Conservation (phyloP, 2,329 filamentous ascomycete genomes). For the Venturia nashicola region DNA sequence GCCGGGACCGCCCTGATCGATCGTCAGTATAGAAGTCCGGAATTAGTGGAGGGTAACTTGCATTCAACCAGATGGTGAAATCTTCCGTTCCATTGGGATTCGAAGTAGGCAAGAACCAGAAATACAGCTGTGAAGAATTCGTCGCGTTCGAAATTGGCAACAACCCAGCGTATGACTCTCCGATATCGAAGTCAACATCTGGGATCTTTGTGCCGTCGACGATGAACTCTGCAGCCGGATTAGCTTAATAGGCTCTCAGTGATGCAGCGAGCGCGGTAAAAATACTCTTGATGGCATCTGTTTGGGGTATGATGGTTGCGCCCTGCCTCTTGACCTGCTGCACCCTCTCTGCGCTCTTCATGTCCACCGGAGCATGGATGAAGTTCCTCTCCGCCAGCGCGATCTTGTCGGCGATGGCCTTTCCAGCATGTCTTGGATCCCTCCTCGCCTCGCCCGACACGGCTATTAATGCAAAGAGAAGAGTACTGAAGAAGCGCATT, state of each 20-base stretch:
- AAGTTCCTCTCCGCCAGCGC: background rate
- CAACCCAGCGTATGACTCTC: slow-evolving; percentile 32
- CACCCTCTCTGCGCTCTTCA: background rate
- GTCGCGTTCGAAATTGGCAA: slow-evolving; percentile 39
- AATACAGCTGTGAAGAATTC: slow-evolving; percentile 38
- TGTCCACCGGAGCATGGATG: background rate
- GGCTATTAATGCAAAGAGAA: background rate
- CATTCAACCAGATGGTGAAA: slow-evolving; percentile 36
- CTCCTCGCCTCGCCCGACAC: background rate
- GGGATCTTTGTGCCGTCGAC: slow-evolving; percentile 33
- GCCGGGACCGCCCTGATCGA: slow-evolving; percentile 25
- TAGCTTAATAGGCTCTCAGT: background rate
- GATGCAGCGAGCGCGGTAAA: background rate
- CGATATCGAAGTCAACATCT: slow-evolving; percentile 32
- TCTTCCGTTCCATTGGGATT: slow-evolving; percentile 36
- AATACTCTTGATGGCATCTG: slow-evolving; percentile 6
- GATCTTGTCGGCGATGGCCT: background rate
- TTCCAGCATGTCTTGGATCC: slow-evolving; percentile 5
- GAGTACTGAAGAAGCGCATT: background rate
- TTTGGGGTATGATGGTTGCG: slow-evolving; percentile 4
- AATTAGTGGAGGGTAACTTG: slow-evolving; percentile 12
- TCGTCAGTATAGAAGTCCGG: background rate
- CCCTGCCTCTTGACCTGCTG: background rate
- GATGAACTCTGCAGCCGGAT: slow-evolving; percentile 18
- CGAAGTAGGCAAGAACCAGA: slow-evolving; percentile 43